phyloP scores from a whole-genome alignment of 208 protist genomes.

The Trichomonas vaginalis region DNA sequence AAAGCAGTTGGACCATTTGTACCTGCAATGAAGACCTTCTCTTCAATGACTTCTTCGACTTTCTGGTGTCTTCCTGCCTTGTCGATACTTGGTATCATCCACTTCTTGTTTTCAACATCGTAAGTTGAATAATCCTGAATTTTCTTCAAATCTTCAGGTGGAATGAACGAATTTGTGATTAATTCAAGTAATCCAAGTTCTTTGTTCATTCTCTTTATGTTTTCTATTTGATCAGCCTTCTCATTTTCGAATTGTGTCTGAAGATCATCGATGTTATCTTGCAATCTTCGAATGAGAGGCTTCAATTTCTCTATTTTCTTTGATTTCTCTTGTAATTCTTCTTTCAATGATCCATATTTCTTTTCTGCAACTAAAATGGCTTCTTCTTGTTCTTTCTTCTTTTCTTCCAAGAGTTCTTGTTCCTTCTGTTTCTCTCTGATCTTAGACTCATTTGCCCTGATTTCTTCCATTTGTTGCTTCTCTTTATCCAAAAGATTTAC shows the following conservation, averaged over 20 bases:
- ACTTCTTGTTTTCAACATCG: neutral
- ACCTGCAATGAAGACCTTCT: neutral
- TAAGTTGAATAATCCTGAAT: neutral
- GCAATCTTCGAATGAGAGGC: neutral
- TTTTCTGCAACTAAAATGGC: neutral
- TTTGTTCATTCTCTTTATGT: neutral
- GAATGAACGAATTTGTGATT: neutral
- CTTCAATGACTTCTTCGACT: neutral
- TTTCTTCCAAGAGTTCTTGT: neutral
- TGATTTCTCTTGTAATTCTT: neutral
- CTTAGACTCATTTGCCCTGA: neutral
- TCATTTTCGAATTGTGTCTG: neutral
- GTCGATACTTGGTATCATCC: neutral
- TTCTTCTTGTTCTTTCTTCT: neutral
- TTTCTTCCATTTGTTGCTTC: conserved; percentile 8
- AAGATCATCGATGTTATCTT: neutral
- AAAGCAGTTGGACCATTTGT: neutral
- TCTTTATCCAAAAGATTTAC: conserved; percentile 10
- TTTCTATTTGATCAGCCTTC: neutral
- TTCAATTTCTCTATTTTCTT: neutral
- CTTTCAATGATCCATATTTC: neutral
- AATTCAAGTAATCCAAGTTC: neutral
- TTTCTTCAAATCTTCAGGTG: neutral
- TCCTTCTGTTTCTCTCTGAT: neutral
- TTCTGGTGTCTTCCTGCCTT: neutral